A percentile compares a stretch with the other conserved stretches of the same genome.
Conservation (phyloP, 2,329 filamentous ascomycete genomes). For the Aschersonia sp. region DNA sequence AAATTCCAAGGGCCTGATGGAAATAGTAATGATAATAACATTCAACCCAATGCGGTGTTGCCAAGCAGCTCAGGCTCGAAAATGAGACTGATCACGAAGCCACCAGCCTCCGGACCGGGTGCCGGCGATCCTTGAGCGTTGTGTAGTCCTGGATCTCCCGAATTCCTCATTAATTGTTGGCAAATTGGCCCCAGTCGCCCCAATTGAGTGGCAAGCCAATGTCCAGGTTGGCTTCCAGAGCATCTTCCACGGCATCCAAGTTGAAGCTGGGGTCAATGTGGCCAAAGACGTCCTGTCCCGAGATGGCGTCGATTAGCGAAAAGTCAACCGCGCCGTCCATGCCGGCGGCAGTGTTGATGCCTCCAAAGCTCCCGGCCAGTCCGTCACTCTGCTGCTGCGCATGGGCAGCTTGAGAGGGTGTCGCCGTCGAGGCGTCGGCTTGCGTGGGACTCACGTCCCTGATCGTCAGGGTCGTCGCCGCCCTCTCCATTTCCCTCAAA, state of each 20-base stretch:
- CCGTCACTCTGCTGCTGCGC: constrained; percentile 6
- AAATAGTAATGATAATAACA: no score
- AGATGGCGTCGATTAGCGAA: constrained; percentile 25
- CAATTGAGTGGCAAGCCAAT: constrained; percentile 38
- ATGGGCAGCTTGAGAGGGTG: constrained; percentile 1
- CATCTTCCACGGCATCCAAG: constrained; percentile 36
- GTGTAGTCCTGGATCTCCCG: no score
- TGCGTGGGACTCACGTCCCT: constrained; percentile 17
- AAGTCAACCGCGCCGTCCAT: constrained; percentile 24
- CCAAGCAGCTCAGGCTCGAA: no score
- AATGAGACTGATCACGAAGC: no score
- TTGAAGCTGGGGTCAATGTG: constrained; percentile 41
- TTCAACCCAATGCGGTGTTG: no score
- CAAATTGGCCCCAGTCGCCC: constrained; percentile 27
- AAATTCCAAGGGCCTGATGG: no score
- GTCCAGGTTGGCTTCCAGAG: constrained; percentile 38
- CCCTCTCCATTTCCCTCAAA: constrained; percentile 39
- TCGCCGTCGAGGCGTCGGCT: constrained; percentile 4
- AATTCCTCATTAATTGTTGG: background rate
- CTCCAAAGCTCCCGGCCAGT: constrained; percentile 10
- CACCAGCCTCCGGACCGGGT: no score
- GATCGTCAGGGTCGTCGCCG: constrained; percentile 28
- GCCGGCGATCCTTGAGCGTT: no score
- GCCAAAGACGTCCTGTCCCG: constrained; percentile 37
- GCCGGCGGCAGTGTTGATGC: constrained; percentile 12